Evolutionary conservation across 768 basidiomycete species (phyloP), one percentile per base, ranked within the genome.

Genomic region (Gyrodon lividus): DNA sequence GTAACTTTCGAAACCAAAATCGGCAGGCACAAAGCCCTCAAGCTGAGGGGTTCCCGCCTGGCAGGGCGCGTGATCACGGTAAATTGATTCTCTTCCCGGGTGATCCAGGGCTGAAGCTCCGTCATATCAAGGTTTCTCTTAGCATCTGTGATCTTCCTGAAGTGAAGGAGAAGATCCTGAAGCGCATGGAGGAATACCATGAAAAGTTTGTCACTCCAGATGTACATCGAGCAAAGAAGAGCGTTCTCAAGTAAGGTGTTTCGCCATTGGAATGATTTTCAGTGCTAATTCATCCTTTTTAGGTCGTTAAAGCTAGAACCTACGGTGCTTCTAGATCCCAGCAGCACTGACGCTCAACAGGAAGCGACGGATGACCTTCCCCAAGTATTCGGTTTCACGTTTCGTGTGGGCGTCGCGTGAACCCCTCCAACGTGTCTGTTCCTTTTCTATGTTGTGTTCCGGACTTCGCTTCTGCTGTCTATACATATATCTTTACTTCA

Each of bases 11-110:
- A 43, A 0, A 64, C 72, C 16, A 55, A 67, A 26, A 41, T 47
- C 5, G 73, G 73, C 31, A 76, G 74, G 2, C 56, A 51, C 20
- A 68, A 59, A 40, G 84, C 84, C 12, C 61, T 83, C 44, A 50
- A 55, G 10, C 58, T 77, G 22, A 68, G 74, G 46, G 75, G 74
- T 0, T 60, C 52, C 6, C 30, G 40, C 6, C 61, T 85, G 26
- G 60, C 67, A 7, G 77, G 72, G 9, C 65, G 61, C 44, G 46
- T 63, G 40, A 61, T 83, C 16, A 63, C 74, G 23, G 83, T 82
- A 61, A 48, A 75, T 69, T 4, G 28, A 30, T 26, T 23, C 5
- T 52, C 42, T 54, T 7, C 23, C 30, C 5, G 23, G 41, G 8
- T 22, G 3, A 26, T 23, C n/a, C 17, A 5, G 16, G 14, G 17